Evolutionary conservation across 306 rosid species (phyloP), one percentile per base, ranked within the genome.

Genomic region (Sophora flavescens): DNA sequence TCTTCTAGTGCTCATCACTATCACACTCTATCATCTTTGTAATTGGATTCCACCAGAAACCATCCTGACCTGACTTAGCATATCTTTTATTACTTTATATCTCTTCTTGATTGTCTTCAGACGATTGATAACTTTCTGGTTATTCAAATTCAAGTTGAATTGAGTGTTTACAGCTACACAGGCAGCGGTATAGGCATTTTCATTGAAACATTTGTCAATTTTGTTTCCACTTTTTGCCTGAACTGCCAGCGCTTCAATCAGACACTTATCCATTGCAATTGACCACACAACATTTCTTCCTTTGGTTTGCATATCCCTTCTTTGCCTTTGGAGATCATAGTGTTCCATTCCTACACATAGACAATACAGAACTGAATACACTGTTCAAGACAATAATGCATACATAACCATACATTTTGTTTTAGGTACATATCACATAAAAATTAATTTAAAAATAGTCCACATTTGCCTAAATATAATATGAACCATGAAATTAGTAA

Each of bases 51-150:
- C 95, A 91, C 80, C 79, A 57, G 85, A 91, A 91, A 48, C 95
- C 91, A 39, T 89, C n/a, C n/a, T n/a, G n/a, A n/a, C 91, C 45
- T 90, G 91, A 82, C 85, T 81, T 17, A 91, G 85, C 63, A 89
- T 83, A 73, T 89, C 97, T 83, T 82, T 87, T 51, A 91, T 89
- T 68, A 84, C 87, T 83, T 84, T 88, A 74, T 91, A 89, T 66
- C 97, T 84, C 83, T 89, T 91, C 87, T 91, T 91, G 74, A 91
- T 87, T 5, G 97, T 91, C 86, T 91, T 91, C 14, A 89, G 89
- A 30, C 95, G 92, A 74, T 91, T 91, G 67, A 91, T 80, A 47
- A 89, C 93, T 85, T 91, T 89, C 84, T 91, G 97, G 72, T 86
- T 91, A 75, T 91, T 91, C 88, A 91, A 83, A 61, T 83, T 89